phyloP scores from a whole-genome alignment of 495 filamentous ascomycete species.

The Trichoderma reesei region DNA sequence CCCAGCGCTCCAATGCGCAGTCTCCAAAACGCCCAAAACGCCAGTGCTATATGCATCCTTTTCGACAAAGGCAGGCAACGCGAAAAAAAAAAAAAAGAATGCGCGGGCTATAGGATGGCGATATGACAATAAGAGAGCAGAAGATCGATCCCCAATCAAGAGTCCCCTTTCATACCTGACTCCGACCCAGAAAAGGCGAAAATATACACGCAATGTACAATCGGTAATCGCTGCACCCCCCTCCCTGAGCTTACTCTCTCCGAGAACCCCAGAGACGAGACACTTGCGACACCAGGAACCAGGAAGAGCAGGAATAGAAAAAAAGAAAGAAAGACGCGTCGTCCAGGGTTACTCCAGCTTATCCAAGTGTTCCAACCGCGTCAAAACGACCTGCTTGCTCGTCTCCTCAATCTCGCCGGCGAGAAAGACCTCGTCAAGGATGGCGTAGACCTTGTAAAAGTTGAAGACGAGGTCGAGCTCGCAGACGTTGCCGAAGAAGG shows the following conservation, averaged over 20 bases:
- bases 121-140: neutral
- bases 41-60: neutral
- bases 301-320: neutral
- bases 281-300: no score
- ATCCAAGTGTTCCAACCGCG: constrained; percentile 87
- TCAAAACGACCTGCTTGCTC: constrained; percentile 93
- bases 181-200: neutral
- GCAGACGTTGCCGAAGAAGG: constrained; percentile 98
- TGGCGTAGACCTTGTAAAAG: constrained; percentile 99
- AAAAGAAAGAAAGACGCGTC: neutral
- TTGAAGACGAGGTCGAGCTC: constrained; percentile 99
- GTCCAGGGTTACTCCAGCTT: constrained; percentile 65
- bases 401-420: constrained; percentile 98
- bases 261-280: neutral
- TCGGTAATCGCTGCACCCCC: neutral
- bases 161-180: neutral
- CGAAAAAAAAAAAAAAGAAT: no score
- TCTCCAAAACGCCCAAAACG: neutral
- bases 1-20: neutral
- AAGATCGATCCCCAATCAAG: neutral
- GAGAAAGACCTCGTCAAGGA: constrained; percentile 89
- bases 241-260: neutral
- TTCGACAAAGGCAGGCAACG: neutral
- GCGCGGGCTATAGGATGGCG: neutral
- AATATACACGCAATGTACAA: neutral